phyloP scores from a whole-genome alignment of 768 basidiomycete genomes.

The Tulasnella calospora region DNA sequence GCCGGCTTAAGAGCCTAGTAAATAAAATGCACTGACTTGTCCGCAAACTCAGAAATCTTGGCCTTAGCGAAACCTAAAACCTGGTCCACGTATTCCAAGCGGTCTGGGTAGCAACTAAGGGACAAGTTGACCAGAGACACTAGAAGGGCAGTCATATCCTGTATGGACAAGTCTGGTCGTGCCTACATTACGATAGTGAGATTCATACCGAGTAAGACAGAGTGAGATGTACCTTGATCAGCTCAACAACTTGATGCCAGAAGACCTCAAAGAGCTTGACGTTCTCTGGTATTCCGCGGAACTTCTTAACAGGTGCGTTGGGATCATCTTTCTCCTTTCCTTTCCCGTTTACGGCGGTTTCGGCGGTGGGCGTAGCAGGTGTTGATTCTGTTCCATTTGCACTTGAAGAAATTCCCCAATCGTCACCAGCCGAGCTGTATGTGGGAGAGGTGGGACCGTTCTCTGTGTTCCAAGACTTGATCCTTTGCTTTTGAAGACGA shows the following conservation, averaged over 20 bases:
- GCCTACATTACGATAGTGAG: conserved; percentile 51
- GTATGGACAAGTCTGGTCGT: conserved; percentile 93
- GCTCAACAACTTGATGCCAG: conserved; percentile 96
- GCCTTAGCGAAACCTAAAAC: conserved; percentile 82
- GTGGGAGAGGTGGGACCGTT: conserved; percentile 8
- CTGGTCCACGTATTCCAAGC: conserved; percentile 95
- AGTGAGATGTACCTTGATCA: conserved; percentile 72
- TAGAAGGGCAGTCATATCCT: conserved; percentile 92
- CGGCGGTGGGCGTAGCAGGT: not conserved
- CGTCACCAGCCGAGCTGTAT: conserved; percentile 25
- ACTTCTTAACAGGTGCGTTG: conserved; percentile 57
- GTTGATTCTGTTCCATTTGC: not conserved
- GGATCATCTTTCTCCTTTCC: conserved; percentile 56
- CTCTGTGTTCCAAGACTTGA: conserved; percentile 36
- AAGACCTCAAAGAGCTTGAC: conserved; percentile 97
- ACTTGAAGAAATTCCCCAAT: conserved; percentile 15
- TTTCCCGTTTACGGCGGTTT: conserved; percentile 36
- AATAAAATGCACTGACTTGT: conserved; percentile 53
- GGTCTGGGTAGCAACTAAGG: conserved; percentile 93
- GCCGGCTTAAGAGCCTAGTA: conserved; percentile 6
- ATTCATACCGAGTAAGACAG: not conserved
- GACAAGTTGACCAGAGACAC: conserved; percentile 94
- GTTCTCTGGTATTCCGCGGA: conserved; percentile 90
- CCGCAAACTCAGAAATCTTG: conserved; percentile 78
- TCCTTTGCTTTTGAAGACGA: conserved; percentile 61